These are phyloP conservation scores for Penicillium sp. DNA, from an alignment of 2,329 filamentous ascomycete genomes.

Conservation along the genomic window DNA sequence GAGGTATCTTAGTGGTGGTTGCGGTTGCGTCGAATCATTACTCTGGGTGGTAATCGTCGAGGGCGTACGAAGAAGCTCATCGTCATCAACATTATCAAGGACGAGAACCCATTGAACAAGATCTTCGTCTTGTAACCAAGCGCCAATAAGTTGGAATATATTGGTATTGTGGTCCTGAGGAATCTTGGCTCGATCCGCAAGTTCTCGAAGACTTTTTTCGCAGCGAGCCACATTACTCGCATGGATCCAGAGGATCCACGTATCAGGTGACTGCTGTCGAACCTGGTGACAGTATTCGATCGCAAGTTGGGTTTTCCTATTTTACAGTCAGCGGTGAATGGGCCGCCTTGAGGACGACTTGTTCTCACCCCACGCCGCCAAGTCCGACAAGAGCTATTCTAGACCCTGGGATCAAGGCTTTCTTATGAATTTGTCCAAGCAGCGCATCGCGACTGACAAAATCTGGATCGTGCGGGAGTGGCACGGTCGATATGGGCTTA, in stretches of 20 bases:
- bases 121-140: slow-evolving; percentile 15
- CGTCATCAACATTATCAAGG: slow-evolving; percentile 24
- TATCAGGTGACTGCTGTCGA: not conserved
- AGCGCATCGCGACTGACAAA: not conserved
- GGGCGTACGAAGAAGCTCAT: slow-evolving; percentile 1
- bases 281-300: not conserved
- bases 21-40: not conserved
- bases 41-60: not conserved
- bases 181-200: not conserved
- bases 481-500: not conserved
- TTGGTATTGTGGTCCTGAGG: slow-evolving; percentile 30
- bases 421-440: not conserved
- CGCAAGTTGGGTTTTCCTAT: not conserved
- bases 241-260: not conserved
- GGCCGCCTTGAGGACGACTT: not conserved
- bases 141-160: slow-evolving; percentile 29
- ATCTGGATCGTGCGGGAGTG: not conserved
- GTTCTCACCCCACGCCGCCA: not conserved
- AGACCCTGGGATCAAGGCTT: not conserved
- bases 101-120: slow-evolving; percentile 25
- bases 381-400: not conserved
- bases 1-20: no score
- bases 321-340: not conserved
- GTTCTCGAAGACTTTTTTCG: not conserved
- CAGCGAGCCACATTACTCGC: not conserved